Conservation (phyloP, 176 grass and related monocot species). For the Oryza australiensis region DNA sequence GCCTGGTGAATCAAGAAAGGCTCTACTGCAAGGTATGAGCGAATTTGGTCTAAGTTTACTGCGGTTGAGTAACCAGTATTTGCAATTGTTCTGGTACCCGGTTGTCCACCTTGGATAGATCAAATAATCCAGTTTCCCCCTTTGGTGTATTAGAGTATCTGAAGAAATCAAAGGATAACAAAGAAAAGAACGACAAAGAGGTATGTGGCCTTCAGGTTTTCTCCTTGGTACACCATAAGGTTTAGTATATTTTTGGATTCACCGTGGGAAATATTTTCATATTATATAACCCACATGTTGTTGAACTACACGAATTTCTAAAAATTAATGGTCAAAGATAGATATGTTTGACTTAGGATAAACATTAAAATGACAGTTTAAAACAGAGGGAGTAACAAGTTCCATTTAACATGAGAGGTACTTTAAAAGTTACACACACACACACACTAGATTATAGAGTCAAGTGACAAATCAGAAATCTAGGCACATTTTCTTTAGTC, state of each 20-base stretch:
- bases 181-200: slow-evolving; percentile 88
- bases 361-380: too few relatives aligned
- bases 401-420: not conserved
- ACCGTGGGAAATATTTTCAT: too few relatives aligned
- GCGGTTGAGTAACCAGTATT: not conserved
- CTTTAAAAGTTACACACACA: not conserved
- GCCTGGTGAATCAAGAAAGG: slow-evolving; percentile 58
- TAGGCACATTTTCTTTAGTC: not conserved
- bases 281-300: too few relatives aligned
- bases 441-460: too few relatives aligned
- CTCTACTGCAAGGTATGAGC: slow-evolving; percentile 67
- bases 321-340: too few relatives aligned
- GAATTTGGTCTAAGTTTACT: not conserved
- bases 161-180: slow-evolving; percentile 87
- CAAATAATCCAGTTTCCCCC: not conserved
- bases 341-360: too few relatives aligned
- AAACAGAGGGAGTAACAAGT: too few relatives aligned
- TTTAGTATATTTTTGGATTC: too few relatives aligned
- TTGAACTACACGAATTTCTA: too few relatives aligned
- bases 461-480: not conserved
- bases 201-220: slow-evolving; percentile 26
- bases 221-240: not conserved
- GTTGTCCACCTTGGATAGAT: not conserved
- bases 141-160: slow-evolving; percentile 55
- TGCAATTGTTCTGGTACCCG: not conserved